These are phyloP conservation scores for Spironucleus salmonicida DNA, from an alignment of 208 protist species.

Conservation along the genomic window DNA sequence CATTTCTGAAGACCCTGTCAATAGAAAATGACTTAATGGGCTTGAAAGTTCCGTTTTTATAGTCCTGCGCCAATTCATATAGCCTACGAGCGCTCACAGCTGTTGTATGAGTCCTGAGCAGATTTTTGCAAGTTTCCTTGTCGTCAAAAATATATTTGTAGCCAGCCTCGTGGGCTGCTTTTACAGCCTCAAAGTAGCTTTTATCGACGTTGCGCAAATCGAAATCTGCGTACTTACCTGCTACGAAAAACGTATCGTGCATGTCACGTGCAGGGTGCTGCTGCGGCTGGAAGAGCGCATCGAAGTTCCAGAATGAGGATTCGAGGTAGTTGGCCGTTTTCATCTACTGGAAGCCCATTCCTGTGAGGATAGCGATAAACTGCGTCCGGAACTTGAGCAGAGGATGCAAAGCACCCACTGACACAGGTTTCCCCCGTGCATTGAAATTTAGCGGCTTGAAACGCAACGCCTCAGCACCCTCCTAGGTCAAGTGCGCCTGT, in stretches of 20 bases:
- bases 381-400: slow-evolving; percentile 88
- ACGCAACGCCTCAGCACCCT: neutral
- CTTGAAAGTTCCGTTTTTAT: slow-evolving; percentile 55
- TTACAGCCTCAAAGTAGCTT: slow-evolving; percentile 68
- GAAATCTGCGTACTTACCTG: neutral
- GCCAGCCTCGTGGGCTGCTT: slow-evolving; percentile 69
- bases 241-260: slow-evolving; percentile 99
- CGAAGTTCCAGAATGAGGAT: slow-evolving; percentile 99
- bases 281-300: slow-evolving; percentile 97
- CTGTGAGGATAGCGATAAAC: slow-evolving; percentile 95
- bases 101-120: slow-evolving; percentile 99
- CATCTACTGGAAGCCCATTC: slow-evolving; percentile 98
- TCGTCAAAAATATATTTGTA: slow-evolving; percentile 73
- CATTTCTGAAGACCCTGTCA: slow-evolving; percentile 98
- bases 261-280: slow-evolving; percentile 95
- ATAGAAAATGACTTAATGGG: slow-evolving; percentile 96
- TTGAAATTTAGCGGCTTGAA: slow-evolving; percentile 28
- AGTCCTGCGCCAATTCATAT: slow-evolving; percentile 66
- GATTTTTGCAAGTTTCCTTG: slow-evolving; percentile 77
- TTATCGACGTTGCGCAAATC: neutral
- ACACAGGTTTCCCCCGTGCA: neutral
- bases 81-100: slow-evolving; percentile 84
- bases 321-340: slow-evolving; percentile 92
- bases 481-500: neutral
- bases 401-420: slow-evolving; percentile 56